Percentiles rank a stretch among this genome's conserved stretches.
Conservation (phyloP, 1,139 yeast species). For the Debaryomycetaceae sp. region DNA sequence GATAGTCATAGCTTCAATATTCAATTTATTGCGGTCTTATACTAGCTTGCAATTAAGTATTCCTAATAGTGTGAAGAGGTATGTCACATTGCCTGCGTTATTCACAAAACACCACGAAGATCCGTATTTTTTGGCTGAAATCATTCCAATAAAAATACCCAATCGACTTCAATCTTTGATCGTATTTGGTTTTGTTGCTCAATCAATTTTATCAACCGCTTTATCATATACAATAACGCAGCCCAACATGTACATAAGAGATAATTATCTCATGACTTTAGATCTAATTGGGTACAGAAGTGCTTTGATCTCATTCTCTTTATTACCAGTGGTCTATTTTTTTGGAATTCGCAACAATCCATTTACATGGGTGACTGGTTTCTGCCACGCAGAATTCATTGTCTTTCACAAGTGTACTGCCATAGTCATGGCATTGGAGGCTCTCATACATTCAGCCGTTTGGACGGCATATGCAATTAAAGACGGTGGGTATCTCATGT, state of each 20-base stretch:
- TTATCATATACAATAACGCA: constrained; percentile 1
- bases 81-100: not conserved
- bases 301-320: constrained; percentile 3
- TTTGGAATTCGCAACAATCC: constrained; percentile 6
- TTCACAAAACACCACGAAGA: not conserved
- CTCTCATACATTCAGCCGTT: constrained; percentile 15
- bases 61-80: not conserved
- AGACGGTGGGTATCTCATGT: constrained; percentile 13
- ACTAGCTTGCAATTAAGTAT: not conserved
- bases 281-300: constrained; percentile 5
- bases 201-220: constrained; percentile 1
- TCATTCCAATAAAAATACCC: constrained; percentile 4
- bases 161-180: constrained; percentile 1
- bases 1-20: constrained; percentile 18
- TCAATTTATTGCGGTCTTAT: constrained; percentile 14
- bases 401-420: constrained; percentile 17
- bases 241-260: constrained; percentile 2
- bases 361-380: constrained; percentile 1
- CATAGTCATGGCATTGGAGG: constrained; percentile 25
- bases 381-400: constrained; percentile 1
- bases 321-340: constrained; percentile 4
- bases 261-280: constrained; percentile 1
- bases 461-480: constrained; percentile 17
- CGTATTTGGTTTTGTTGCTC: constrained; percentile 1
- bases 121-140: constrained; percentile 1